These are phyloP conservation scores for Chrysanthemum makinoi DNA, from an alignment of 129 eudicot species.

Conservation along the genomic window DNA sequence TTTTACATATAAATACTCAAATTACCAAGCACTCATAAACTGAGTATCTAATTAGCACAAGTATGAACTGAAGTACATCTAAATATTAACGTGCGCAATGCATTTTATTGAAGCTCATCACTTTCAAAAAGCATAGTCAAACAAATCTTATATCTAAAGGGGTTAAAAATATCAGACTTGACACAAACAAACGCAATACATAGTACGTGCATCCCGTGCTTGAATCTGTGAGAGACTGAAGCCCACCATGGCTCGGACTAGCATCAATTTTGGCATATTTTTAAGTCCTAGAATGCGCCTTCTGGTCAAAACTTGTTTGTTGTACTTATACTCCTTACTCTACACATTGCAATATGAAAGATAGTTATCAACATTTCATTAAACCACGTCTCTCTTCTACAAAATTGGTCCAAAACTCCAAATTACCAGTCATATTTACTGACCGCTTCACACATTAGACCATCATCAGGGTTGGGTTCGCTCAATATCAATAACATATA, in stretches of 20 bases:
- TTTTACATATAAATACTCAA: no score
- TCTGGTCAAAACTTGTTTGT: conserved; percentile 70
- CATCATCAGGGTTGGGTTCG: conserved; percentile 92
- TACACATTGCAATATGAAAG: conserved; percentile 31
- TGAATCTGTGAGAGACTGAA: conserved; percentile 11
- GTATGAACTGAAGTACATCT: no score
- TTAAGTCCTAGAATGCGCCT: conserved; percentile 70
- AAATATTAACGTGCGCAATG: no score
- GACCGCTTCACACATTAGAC: conserved; percentile 86
- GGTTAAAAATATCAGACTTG: background rate
- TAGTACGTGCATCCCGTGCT: conserved; percentile 8
- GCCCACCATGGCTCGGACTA: conserved; percentile 29
- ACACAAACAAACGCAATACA: background rate
- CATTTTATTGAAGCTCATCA: no score
- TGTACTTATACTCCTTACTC: conserved; percentile 86
- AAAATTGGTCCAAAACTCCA: no score
- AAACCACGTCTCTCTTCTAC: no score
- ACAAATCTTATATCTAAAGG: background rate
- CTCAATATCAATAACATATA: conserved; percentile 28
- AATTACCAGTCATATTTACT: conserved; percentile 27
- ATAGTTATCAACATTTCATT: background rate
- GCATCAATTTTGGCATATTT: conserved; percentile 53
- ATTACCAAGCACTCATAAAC: no score
- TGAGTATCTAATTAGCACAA: no score
- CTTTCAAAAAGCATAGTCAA: no score